Evolutionary conservation across 2,329 filamentous ascomycete genomes (phyloP).

Genomic region (Diaporthe velutina): DNA sequence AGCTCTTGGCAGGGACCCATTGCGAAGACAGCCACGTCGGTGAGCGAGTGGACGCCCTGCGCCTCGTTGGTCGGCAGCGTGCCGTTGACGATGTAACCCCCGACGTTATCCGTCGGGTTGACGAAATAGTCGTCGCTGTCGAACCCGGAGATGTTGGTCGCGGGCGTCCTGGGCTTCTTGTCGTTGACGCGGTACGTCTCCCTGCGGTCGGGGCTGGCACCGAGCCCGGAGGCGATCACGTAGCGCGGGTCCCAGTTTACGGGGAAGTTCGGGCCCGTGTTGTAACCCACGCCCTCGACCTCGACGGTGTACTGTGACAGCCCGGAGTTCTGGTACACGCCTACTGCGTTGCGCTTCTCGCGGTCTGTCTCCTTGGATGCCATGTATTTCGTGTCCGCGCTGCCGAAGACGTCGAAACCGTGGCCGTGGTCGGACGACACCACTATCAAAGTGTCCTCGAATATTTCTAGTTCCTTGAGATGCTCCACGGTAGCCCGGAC

Average conservation of each 20-base stretch:
- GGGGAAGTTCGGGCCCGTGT: constrained; percentile 82
- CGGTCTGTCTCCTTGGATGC: constrained; percentile 74
- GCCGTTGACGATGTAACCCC: constrained; percentile 81
- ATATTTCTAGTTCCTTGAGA: constrained; percentile 73
- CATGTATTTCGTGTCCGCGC: constrained; percentile 84
- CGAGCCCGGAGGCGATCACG: constrained; percentile 80
- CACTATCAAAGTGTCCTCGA: constrained; percentile 82
- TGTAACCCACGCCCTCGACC: constrained; percentile 73
- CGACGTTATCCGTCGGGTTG: constrained; percentile 65
- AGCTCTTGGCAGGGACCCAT: constrained; percentile 83
- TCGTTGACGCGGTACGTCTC: constrained; percentile 83
- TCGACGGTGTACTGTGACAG: constrained; percentile 79
- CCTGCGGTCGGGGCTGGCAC: constrained; percentile 79
- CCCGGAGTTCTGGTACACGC: constrained; percentile 80
- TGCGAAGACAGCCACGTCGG: constrained; percentile 83
- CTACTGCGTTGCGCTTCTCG: constrained; percentile 80
- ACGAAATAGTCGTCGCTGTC: constrained; percentile 68
- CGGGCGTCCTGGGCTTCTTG: constrained; percentile 72
- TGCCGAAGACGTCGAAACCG: constrained; percentile 86
- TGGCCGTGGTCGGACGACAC: constrained; percentile 92
- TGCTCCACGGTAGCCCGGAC: constrained; percentile 80
- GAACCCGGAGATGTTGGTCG: constrained; percentile 65
- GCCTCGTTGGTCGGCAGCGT: constrained; percentile 74
- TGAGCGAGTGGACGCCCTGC: constrained; percentile 82
- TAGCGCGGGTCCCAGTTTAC: constrained; percentile 88